These are phyloP conservation scores for Pleodorina starrii DNA, from an alignment of 139 green algal species.

Conservation along the genomic window DNA sequence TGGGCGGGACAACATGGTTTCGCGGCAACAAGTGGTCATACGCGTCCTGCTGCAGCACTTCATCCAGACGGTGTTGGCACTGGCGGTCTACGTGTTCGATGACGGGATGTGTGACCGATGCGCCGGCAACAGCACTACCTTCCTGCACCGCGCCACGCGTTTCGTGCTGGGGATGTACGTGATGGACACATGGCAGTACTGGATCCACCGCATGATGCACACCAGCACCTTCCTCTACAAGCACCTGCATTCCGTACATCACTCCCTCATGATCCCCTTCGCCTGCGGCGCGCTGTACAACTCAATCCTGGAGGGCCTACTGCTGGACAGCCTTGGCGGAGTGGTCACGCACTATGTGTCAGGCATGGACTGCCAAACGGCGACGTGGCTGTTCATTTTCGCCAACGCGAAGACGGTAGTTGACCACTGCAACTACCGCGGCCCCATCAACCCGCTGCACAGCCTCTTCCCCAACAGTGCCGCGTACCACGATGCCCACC, in stretches of 20 bases:
- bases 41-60: constrained; percentile 80
- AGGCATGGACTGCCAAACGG: constrained; percentile 64
- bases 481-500: constrained; percentile 76
- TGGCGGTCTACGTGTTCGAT: constrained; percentile 59
- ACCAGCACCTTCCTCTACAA: constrained; percentile 76
- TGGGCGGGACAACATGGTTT: constrained; percentile 43
- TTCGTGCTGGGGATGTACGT: constrained; percentile 76
- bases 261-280: constrained; percentile 74
- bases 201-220: constrained; percentile 81
- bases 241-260: constrained; percentile 75
- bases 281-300: constrained; percentile 82
- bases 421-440: constrained; percentile 77
- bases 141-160: neutral
- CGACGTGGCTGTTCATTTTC: constrained; percentile 69
- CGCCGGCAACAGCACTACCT: neutral
- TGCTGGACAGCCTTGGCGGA: constrained; percentile 79
- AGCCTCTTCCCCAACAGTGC: constrained; percentile 77
- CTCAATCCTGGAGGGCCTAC: constrained; percentile 75
- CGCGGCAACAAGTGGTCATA: constrained; percentile 59
- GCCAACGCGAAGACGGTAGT: constrained; percentile 77
- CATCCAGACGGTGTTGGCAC: constrained; percentile 61
- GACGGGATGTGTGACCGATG: constrained; percentile 50
- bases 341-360: constrained; percentile 64
- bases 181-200: constrained; percentile 84
- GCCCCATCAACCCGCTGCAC: constrained; percentile 76